Conservation (phyloP, 306 rosid genomes). For the Dalbergia oliveri region DNA sequence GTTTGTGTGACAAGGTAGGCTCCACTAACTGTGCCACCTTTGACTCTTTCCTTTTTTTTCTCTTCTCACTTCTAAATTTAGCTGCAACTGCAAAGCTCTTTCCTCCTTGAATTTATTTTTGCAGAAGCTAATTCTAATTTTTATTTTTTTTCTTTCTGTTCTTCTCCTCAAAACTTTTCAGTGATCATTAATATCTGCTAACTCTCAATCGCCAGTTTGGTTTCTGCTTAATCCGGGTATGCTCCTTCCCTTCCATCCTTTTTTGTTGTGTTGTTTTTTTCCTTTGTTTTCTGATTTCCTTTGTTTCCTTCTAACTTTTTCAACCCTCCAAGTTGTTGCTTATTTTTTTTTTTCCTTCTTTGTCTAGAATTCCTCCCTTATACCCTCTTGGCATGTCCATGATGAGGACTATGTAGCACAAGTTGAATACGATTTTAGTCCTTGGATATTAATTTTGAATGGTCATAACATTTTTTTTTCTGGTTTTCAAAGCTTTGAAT, state of each 20-base stretch:
- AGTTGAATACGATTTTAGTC: background rate
- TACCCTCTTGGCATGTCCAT: slow-evolving; percentile 33
- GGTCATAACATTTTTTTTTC: background rate
- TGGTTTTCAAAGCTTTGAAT: slow-evolving; percentile 46
- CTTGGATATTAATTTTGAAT: background rate
- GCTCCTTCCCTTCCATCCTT: slow-evolving; percentile 38
- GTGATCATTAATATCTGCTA: slow-evolving; percentile 43
- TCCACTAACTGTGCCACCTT: slow-evolving; percentile 54
- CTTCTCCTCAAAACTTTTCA: slow-evolving; percentile 47
- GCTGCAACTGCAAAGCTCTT: slow-evolving; percentile 47
- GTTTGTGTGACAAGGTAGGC: slow-evolving; percentile 61
- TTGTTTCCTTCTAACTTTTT: background rate
- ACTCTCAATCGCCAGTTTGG: slow-evolving; percentile 46
- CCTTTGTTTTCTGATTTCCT: background rate
- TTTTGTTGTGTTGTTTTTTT: background rate
- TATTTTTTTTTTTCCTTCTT: slow-evolving; percentile 24
- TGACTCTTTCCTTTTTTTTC: slow-evolving; percentile 33
- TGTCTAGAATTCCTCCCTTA: slow-evolving; percentile 2
- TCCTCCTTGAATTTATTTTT: slow-evolving; percentile 51
- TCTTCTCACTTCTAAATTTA: slow-evolving; percentile 55
- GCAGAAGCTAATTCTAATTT: slow-evolving; percentile 46
- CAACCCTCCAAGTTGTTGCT: background rate
- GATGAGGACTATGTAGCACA: slow-evolving; percentile 4
- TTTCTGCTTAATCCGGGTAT: slow-evolving; percentile 59
- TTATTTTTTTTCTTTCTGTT: background rate